Percentiles rank a stretch among this genome's conserved stretches.
Conservation (phyloP, 169 alveolate genomes). For the Pseudocohnilembus persalinus region DNA sequence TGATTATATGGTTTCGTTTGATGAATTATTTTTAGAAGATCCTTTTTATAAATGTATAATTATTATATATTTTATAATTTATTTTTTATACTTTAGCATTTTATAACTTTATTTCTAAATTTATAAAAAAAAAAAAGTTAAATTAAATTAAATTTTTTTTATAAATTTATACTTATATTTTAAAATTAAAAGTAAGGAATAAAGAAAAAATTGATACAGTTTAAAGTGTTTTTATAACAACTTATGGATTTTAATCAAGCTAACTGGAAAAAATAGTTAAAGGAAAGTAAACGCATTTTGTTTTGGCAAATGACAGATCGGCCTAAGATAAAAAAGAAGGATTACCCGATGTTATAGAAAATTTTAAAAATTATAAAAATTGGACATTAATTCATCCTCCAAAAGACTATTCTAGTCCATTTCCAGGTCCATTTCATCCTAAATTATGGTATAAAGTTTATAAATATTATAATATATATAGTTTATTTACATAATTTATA, state of each 20-base stretch:
- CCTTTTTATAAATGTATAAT: conserved; percentile 8
- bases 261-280: conserved; percentile 18
- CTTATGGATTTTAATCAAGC: conserved; percentile 36
- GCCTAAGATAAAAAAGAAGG: not conserved
- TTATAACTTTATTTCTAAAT: too few relatives aligned
- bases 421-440: conserved; percentile 48
- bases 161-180: too few relatives aligned
- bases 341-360: conserved; percentile 10
- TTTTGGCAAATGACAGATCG: conserved; percentile 23
- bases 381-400: conserved; percentile 46
- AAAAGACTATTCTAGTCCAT: conserved; percentile 6
- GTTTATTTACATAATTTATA: too few relatives aligned
- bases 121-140: too few relatives aligned
- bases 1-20: conserved; percentile 5
- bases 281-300: conserved; percentile 15
- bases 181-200: not conserved
- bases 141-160: too few relatives aligned
- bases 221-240: conserved; percentile 34
- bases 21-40: conserved; percentile 6
- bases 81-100: not conserved
- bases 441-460: conserved; percentile 45
- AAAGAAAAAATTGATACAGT: conserved; percentile 21
- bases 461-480: too few relatives aligned
- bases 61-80: not conserved
- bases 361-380: conserved; percentile 19